These are phyloP conservation scores for Annulohypoxylon maeteangense DNA, from an alignment of 495 filamentous ascomycete species.

Conservation along the genomic window DNA sequence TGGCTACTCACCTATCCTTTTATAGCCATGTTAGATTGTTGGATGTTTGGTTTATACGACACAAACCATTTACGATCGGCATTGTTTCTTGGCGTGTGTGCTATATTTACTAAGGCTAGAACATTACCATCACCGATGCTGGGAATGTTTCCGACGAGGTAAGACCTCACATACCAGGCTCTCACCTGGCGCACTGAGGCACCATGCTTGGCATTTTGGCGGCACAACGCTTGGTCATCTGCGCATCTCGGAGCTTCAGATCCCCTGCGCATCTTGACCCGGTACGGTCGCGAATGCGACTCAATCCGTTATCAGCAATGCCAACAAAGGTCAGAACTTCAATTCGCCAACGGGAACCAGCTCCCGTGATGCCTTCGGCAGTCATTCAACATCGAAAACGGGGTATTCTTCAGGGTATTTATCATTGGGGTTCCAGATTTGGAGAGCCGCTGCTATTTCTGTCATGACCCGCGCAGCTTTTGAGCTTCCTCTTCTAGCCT, in stretches of 20 bases:
- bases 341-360: constrained; percentile 30
- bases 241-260: constrained; percentile 34
- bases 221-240: constrained; percentile 37
- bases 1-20: constrained; percentile 18
- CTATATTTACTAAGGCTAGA: constrained; percentile 25
- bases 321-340: constrained; percentile 28
- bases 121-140: constrained; percentile 19
- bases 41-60: constrained; percentile 3
- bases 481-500: constrained; percentile 44
- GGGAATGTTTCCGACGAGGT: constrained; percentile 12
- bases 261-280: constrained; percentile 35
- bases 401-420: constrained; percentile 15
- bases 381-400: constrained; percentile 17
- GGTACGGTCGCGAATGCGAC: constrained; percentile 38
- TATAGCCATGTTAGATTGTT: constrained; percentile 24
- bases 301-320: constrained; percentile 38
- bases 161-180: constrained; percentile 13
- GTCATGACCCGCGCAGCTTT: constrained; percentile 22
- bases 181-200: constrained; percentile 16
- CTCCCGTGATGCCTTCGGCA: constrained; percentile 43
- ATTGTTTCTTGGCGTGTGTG: constrained; percentile 25
- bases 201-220: constrained; percentile 33
- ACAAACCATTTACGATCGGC: constrained; percentile 2
- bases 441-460: constrained; percentile 38
- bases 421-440: constrained; percentile 32